A percentile compares a stretch with the other conserved stretches of the same genome.
phyloP scores from a whole-genome alignment of 2,329 filamentous ascomycete species.

The Monilinia laxa region DNA sequence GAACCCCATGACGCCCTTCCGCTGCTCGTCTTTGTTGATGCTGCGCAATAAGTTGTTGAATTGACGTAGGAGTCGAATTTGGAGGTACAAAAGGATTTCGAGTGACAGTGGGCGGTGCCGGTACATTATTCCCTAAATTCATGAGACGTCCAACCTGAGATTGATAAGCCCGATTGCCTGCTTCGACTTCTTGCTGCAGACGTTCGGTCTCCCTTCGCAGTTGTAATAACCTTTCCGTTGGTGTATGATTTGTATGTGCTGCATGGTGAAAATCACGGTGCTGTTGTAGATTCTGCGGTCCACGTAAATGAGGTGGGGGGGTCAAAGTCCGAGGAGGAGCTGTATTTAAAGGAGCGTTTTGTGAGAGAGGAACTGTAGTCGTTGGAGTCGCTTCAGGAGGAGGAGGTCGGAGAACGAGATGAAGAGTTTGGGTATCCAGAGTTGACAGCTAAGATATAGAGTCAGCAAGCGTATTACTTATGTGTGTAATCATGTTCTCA shows the following conservation, averaged over 20 bases:
- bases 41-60: conserved; percentile 21
- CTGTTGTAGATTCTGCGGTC: conserved; percentile 35
- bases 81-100: conserved; percentile 13
- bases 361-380: conserved; percentile 17
- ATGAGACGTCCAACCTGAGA: conserved; percentile 13
- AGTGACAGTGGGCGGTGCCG: conserved; percentile 9
- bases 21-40: conserved; percentile 29
- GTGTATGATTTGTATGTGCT: conserved; percentile 30
- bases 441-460: conserved; percentile 43
- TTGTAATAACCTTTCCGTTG: conserved; percentile 48
- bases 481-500: conserved; percentile 26
- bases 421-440: conserved; percentile 52
- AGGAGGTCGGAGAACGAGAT: conserved; percentile 52
- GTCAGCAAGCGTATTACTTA: conserved; percentile 20
- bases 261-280: conserved; percentile 31
- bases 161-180: conserved; percentile 24
- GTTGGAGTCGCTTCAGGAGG: conserved; percentile 26
- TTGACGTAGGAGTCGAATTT: conserved; percentile 6
- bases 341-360: conserved; percentile 10
- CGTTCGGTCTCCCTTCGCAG: conserved; percentile 50
- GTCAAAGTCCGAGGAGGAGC: conserved; percentile 2
- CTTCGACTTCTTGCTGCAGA: conserved; percentile 43
- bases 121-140: conserved; percentile 21
- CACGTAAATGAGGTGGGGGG: conserved; percentile 27
- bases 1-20: conserved; percentile 32